Conservation (phyloP, 306 rosid species). For the Inga oerstediana region DNA sequence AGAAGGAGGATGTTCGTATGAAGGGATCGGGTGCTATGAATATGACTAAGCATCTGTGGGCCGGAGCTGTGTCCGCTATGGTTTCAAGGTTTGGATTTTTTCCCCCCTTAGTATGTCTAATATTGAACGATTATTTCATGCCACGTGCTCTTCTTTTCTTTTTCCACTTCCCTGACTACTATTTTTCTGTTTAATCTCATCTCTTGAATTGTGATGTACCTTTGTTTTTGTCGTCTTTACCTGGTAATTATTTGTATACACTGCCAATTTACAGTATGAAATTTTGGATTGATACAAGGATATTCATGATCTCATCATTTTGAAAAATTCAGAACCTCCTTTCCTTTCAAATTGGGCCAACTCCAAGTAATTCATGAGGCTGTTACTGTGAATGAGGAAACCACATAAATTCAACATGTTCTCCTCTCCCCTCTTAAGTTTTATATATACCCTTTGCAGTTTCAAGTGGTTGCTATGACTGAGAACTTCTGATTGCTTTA, state of each 20-base stretch:
- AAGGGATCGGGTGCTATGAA: slow-evolving; percentile 69
- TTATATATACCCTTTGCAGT: not conserved
- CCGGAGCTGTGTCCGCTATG: slow-evolving; percentile 96
- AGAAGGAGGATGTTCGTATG: slow-evolving; percentile 40
- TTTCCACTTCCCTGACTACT: not conserved
- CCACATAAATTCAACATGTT: slow-evolving; percentile 8
- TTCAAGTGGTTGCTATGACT: not conserved
- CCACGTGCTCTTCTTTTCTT: not conserved
- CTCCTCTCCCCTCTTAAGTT: not conserved
- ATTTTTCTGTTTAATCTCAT: not conserved
- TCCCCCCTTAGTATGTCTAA: not conserved
- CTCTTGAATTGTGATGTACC: not conserved
- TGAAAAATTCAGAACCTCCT: not conserved
- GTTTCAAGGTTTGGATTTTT: slow-evolving; percentile 71
- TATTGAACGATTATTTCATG: not conserved
- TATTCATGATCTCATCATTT: not conserved
- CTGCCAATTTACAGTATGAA: not conserved
- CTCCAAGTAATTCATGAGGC: not conserved
- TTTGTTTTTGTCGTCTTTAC: not conserved
- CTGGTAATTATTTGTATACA: not conserved
- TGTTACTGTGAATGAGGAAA: not conserved
- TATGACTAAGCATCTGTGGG: slow-evolving; percentile 84
- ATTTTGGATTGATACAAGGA: slow-evolving; percentile 10
- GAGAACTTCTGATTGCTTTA: not conserved
- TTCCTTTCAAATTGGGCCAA: not conserved